Evolutionary conservation across 257 asterid genomes (phyloP), one percentile per base, ranked within the genome.

Genomic region (Ballota nigra): DNA sequence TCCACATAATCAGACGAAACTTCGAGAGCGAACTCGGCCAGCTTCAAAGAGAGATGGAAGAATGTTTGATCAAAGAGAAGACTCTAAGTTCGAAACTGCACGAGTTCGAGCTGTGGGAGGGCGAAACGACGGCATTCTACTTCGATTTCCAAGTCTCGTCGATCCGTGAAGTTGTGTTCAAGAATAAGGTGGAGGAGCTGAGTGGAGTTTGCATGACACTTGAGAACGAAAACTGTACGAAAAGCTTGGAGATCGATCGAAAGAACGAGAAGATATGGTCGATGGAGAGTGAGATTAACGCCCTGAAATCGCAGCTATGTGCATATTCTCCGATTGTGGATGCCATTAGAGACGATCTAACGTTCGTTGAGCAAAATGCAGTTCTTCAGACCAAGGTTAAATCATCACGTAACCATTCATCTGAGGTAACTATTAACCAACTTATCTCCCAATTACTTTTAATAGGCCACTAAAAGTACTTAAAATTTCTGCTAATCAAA

Each of bases 61-160:
- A 88, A 53, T 82, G 75, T 53, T 63, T 76, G 31, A 74, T 63
- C 75, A 79, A 81, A 61, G 93, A 85, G 84, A 83, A 80, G 80
- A 73, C 68, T 74, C 66, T 90, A 58, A 72, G 85, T 77, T 84
- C 84, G 4, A 88, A 89, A 71, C 85, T 91, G 41, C 79, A 70
- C 13, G 96, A 86, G 70, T 86, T 81, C 65, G 88, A 88, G 70
- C 86, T 93, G 51, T 90, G 96, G 96, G 97, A 93, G 78, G 87
- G 89, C 20, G 98, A 93, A 80, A 97, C 97, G 3, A 66, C 92
- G 2, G 77, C 91, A 1, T 93, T 91, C 76, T 93, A 87, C 70
- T 86, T 89, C 68, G 96, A 89, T 79, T 89, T 90, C 78, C 97
- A 93, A 70, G 75, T 87, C 62, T 87, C 96, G 68, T 85, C 96